Base-by-base conservation (phyloP, 179 eudicot genomes). In the Camellia oleifera region DNA sequence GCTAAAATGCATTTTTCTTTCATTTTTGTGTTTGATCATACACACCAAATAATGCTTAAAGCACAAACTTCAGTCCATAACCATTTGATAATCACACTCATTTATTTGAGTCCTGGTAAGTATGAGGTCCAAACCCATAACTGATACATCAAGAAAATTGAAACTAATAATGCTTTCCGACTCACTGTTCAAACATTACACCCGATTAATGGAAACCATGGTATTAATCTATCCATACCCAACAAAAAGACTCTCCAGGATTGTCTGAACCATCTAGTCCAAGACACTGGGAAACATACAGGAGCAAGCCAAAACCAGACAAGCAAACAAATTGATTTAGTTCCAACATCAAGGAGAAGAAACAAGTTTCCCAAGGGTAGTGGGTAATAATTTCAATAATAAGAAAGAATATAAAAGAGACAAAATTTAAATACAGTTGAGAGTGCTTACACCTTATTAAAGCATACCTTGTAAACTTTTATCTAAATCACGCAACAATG, bases 401-500 rank as follows among this genome's bases (percentile, higher is more conserved):
- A 23, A 62, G 58, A 75, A 76, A 62, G 42, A 60, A 61, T 0
- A 20, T 53, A 8, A 7, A 61, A 57, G 52, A 48, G 17, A 61
- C 2, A 61, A 17, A 48, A 9, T 40, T 68, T 53, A 56, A 45
- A 70, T 57, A 69, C 15, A 14, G 15, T 79, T 58, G 7, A 14
- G 52, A 23, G 14, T 46, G n/a, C 46, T 3, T 50, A 48, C 17
- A 32, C 40, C 40, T 4, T 45, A 45, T 18, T 7, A 45, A 70
- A 68, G 69, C 83, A 69, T 73, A 90, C 94, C 93, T 80, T 83
- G 89, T 50, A 90, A 83, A 72, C 95, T 91, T 85, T 86, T 87
- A 83, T 90, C 95, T 62, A 91, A 75, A 81, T 91, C 93, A 54
- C 87, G 92, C 78, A 91, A 82, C 81, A 91, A 79, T n/a, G 92